Evolutionary conservation across 371 early-diverging fungal species (phyloP).

Genomic region (Mortierella sp.): DNA sequence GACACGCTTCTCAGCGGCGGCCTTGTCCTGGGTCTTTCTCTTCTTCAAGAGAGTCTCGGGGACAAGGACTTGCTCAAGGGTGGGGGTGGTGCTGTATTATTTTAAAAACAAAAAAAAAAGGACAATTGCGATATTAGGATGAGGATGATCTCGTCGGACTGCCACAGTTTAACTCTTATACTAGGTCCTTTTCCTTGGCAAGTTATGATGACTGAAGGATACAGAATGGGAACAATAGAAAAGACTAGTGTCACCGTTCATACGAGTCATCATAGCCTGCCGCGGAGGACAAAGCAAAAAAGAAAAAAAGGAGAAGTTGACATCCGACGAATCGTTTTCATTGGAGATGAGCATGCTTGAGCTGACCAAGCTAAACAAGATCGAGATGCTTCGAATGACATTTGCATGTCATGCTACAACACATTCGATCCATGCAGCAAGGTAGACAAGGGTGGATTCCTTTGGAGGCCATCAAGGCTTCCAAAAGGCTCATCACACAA

Average conservation of each 20-base stretch:
- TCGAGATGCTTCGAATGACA: constrained; percentile 16
- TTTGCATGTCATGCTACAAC: background rate
- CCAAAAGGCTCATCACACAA: constrained; percentile 40
- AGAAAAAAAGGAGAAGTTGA: constrained; percentile 29
- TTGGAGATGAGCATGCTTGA: constrained; percentile 45
- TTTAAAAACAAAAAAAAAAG: constrained; percentile 13
- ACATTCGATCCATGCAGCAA: background rate
- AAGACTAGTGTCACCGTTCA: background rate
- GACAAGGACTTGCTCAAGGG: constrained; percentile 76
- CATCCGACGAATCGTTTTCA: constrained; percentile 57
- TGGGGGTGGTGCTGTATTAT: constrained; percentile 59
- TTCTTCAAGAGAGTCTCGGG: constrained; percentile 98
- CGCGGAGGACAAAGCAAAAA: background rate
- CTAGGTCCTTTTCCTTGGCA: background rate
- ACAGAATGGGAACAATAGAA: background rate
- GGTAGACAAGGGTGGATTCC: background rate
- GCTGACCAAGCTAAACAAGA: background rate
- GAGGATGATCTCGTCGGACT: constrained; percentile 49
- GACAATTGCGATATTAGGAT: constrained; percentile 22
- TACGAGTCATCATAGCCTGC: constrained; percentile 3
- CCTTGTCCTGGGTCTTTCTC: constrained; percentile 90
- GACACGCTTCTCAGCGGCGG: constrained; percentile 77
- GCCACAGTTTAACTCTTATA: constrained; percentile 22
- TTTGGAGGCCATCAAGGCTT: background rate
- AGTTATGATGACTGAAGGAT: background rate